phyloP scores from a whole-genome alignment of 2,329 filamentous ascomycete species.

The Pseudocercospora ulei region DNA sequence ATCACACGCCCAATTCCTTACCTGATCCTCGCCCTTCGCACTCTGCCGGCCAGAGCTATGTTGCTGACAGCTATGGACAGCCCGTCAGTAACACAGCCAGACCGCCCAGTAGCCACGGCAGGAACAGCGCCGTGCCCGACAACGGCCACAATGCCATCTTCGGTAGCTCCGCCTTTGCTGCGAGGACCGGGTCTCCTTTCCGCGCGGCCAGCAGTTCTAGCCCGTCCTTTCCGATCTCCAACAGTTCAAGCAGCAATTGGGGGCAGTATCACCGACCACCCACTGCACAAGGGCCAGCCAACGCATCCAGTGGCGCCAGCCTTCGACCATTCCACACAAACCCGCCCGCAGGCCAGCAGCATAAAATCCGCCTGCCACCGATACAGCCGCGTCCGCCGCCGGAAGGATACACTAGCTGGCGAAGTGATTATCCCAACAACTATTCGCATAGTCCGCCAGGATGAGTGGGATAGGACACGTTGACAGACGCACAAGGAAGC shows the following conservation, averaged over 20 bases:
- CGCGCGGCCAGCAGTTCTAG: slow-evolving; percentile 11
- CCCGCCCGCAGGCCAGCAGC: slow-evolving; percentile 13
- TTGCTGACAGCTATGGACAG: slow-evolving; percentile 25
- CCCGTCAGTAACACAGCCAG: slow-evolving; percentile 19
- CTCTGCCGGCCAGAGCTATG: slow-evolving; percentile 14
- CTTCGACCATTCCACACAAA: slow-evolving; percentile 13
- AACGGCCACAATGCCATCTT: slow-evolving; percentile 6
- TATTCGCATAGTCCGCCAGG: slow-evolving; percentile 17
- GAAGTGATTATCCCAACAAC: slow-evolving; percentile 12
- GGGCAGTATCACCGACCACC: slow-evolving; percentile 12
- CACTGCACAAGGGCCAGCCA: slow-evolving; percentile 9
- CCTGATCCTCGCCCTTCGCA: slow-evolving; percentile 22
- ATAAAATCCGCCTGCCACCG: slow-evolving; percentile 12
- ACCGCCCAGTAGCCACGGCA: slow-evolving; percentile 18
- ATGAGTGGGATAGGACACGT: not conserved
- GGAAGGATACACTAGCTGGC: slow-evolving; percentile 12
- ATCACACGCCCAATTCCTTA: slow-evolving; percentile 24
- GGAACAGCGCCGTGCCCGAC: slow-evolving; percentile 14
- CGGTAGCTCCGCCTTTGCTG: slow-evolving; percentile 8
- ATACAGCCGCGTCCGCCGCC: slow-evolving; percentile 11
- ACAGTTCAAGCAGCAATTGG: slow-evolving; percentile 7
- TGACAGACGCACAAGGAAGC: not conserved
- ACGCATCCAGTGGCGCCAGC: slow-evolving; percentile 2
- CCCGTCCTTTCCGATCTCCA: slow-evolving; percentile 13
- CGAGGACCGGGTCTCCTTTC: slow-evolving; percentile 13